Conservation (phyloP, 1,284 basidiomycete species). For the Pseudozyma sp. region DNA sequence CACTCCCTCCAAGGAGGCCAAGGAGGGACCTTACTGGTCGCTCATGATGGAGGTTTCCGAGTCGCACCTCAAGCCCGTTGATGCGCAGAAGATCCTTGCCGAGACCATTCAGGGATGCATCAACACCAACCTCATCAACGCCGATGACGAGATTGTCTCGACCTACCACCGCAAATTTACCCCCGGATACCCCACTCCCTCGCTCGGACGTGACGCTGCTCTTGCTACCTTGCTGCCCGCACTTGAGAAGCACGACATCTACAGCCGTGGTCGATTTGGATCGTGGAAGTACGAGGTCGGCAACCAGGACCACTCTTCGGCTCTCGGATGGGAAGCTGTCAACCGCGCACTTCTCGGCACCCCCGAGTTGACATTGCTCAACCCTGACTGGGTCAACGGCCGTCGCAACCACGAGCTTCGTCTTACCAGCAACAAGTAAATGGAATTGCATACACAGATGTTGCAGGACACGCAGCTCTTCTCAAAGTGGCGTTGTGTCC, state of each 20-base stretch:
- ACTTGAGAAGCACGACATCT: slow-evolving; percentile 71
- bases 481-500: not conserved
- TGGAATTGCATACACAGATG: not conserved
- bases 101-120: slow-evolving; percentile 73
- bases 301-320: slow-evolving; percentile 73
- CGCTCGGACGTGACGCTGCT: slow-evolving; percentile 71
- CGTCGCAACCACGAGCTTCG: slow-evolving; percentile 71
- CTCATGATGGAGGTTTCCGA: slow-evolving; percentile 73
- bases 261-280: slow-evolving; percentile 73
- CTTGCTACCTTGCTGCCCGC: slow-evolving; percentile 71
- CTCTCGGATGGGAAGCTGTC: slow-evolving; percentile 73
- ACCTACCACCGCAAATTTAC: slow-evolving; percentile 73
- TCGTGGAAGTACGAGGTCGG: slow-evolving; percentile 73
- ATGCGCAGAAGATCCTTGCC: slow-evolving; percentile 71
- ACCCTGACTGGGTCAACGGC: slow-evolving; percentile 72
- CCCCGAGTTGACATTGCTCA: slow-evolving; percentile 71
- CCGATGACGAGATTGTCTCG: slow-evolving; percentile 72
- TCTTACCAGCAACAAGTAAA: slow-evolving; percentile 46
- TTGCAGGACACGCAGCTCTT: slow-evolving; percentile 1
- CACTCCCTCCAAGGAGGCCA: slow-evolving; percentile 67
- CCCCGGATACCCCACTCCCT: slow-evolving; percentile 72
- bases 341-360: slow-evolving; percentile 71
- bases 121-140: slow-evolving; percentile 71
- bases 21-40: slow-evolving; percentile 72
- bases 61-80: slow-evolving; percentile 72